A percentile compares a stretch with the other conserved stretches of the same genome.
Conservation (phyloP, 768 basidiomycete species). For the Flagelloscypha sp. region DNA sequence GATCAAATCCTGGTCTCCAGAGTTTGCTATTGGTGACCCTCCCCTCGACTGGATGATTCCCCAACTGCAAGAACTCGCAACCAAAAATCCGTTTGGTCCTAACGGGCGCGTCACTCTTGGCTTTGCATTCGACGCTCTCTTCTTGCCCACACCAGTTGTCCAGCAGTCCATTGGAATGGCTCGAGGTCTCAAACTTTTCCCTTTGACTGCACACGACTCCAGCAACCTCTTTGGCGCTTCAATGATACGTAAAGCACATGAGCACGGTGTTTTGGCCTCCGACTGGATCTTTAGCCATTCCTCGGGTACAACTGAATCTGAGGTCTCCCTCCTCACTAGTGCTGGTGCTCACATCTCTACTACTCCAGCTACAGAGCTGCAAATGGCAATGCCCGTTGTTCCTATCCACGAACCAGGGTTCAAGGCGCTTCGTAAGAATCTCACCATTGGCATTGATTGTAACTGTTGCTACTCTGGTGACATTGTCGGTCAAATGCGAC, state of each 20-base stretch:
- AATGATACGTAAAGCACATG: too few relatives aligned
- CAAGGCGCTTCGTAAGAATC: constrained; percentile 3
- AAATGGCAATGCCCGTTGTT: constrained; percentile 9
- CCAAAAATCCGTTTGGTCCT: constrained; percentile 9
- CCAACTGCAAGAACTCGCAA: constrained; percentile 9
- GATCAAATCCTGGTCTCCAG: constrained; percentile 6
- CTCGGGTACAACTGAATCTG: constrained; percentile 10
- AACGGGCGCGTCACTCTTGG: constrained; percentile 11
- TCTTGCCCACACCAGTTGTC: constrained; percentile 7
- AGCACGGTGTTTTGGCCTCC: constrained; percentile 5
- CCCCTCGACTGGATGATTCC: constrained; percentile 5
- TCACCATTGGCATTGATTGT: constrained; percentile 12
- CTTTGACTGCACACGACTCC: constrained; percentile 9
- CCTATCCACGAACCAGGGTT: too few relatives aligned
- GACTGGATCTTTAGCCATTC: constrained; percentile 8
- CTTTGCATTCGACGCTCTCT: constrained; percentile 7
- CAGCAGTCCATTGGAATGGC: constrained; percentile 2
- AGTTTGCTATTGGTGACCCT: neutral
- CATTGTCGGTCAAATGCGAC: constrained; percentile 11
- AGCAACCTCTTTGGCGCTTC: constrained; percentile 2
- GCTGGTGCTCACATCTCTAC: constrained; percentile 7
- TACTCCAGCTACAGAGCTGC: constrained; percentile 10
- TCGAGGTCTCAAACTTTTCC: constrained; percentile 5
- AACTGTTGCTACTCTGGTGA: constrained; percentile 9
- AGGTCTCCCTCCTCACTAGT: constrained; percentile 6